A percentile compares a stretch with the other conserved stretches of the same genome.
These are phyloP conservation scores for Trichoderma arundinaceum DNA, from an alignment of 2,329 filamentous ascomycete species.

Conservation along the genomic window DNA sequence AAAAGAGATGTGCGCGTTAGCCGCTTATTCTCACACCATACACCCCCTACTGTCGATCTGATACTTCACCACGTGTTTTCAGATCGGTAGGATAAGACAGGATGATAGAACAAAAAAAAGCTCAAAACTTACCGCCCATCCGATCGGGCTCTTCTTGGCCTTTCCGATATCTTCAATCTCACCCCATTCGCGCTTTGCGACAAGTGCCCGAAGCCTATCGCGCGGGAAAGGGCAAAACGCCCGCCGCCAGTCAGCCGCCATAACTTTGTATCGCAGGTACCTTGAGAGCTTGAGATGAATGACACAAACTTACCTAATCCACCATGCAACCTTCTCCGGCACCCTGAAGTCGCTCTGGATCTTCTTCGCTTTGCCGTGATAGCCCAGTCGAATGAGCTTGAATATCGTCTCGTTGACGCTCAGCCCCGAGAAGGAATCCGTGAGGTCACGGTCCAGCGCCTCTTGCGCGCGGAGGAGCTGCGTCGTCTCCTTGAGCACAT, in stretches of 20 bases:
- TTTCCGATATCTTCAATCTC: constrained; percentile 87
- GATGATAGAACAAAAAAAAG: neutral
- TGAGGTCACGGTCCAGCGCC: constrained; percentile 81
- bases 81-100: constrained; percentile 1
- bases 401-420: constrained; percentile 92
- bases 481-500: constrained; percentile 78
- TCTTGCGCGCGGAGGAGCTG: constrained; percentile 86
- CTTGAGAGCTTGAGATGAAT: too few relatives aligned
- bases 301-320: constrained; percentile 63
- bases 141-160: constrained; percentile 85
- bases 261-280: neutral
- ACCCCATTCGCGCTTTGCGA: constrained; percentile 88
- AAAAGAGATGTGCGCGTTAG: neutral
- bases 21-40: neutral
- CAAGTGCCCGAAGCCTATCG: constrained; percentile 77
- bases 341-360: constrained; percentile 92
- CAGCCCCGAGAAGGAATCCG: constrained; percentile 77
- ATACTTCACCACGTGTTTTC: constrained; percentile 3
- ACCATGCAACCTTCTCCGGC: constrained; percentile 87
- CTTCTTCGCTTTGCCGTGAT: constrained; percentile 84
- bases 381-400: constrained; percentile 80
- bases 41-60: neutral
- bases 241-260: constrained; percentile 27
- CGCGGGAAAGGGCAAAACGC: constrained; percentile 20
- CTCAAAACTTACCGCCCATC: constrained; percentile 78